Percentiles rank a stretch among this genome's conserved stretches.
Conservation (phyloP, 345 rosid genomes). For the Gossypium rotundifolium region DNA sequence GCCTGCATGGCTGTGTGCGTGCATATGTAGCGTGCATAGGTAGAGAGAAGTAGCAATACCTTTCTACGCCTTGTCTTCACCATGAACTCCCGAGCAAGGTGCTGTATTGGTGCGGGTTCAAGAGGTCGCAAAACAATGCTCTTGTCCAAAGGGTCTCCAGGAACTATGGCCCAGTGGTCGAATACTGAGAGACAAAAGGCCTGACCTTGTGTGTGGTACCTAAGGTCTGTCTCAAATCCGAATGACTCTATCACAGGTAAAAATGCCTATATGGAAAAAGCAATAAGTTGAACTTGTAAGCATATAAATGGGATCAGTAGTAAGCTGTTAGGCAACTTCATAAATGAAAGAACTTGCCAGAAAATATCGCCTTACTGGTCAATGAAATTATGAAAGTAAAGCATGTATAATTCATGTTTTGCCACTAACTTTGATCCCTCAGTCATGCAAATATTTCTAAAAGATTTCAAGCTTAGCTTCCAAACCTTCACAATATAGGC, state of each 20-base stretch:
- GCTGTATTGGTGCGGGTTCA: constrained; percentile 77
- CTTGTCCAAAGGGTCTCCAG: constrained; percentile 76
- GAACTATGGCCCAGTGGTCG: constrained; percentile 78
- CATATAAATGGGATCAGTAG: constrained; percentile 15
- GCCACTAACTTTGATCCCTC: not conserved
- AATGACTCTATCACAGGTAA: constrained; percentile 70
- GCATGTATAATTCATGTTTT: not conserved
- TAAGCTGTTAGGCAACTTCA: not conserved
- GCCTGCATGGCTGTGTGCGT: not conserved
- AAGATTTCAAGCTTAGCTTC: not conserved
- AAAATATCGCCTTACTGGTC: not conserved
- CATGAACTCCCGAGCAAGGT: constrained; percentile 54
- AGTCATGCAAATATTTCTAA: not conserved
- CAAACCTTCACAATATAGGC: constrained; percentile 89
- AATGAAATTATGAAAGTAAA: not conserved
- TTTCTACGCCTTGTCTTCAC: constrained; percentile 10
- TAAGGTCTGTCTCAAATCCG: constrained; percentile 73
- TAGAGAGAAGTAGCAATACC: constrained; percentile 5
- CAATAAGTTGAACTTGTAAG: not conserved
- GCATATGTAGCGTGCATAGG: not conserved
- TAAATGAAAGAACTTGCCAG: not conserved
- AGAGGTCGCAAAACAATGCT: constrained; percentile 68
- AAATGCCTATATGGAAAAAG: constrained; percentile 47
- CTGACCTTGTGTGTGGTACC: constrained; percentile 76
- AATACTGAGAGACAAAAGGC: constrained; percentile 63